Percentiles rank a stretch among this genome's conserved stretches.
phyloP scores from a whole-genome alignment of 768 basidiomycete genomes.

The Lyophyllum shimeji region DNA sequence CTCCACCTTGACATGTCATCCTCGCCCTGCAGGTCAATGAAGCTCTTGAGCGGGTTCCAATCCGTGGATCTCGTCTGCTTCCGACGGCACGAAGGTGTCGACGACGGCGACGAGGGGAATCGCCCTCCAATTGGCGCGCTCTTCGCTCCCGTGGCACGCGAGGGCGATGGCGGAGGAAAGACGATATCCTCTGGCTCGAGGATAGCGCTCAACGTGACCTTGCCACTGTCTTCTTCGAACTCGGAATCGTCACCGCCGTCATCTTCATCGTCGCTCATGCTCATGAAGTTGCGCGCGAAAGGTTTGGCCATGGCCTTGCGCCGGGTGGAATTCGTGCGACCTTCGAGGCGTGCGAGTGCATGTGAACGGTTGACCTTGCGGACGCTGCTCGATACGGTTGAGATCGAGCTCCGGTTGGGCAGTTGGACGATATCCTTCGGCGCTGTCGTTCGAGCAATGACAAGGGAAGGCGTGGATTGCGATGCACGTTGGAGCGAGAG shows the following conservation, averaged over 20 bases:
- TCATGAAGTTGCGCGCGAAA: conserved; percentile 56
- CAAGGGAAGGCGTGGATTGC: conserved; percentile 15
- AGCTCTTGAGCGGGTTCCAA: conserved; percentile 60
- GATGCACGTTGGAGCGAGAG: conserved; percentile 21
- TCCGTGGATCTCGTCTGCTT: conserved; percentile 32
- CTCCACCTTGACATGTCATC: conserved; percentile 45
- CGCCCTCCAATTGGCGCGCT: conserved; percentile 9
- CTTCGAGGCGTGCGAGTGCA: conserved; percentile 67
- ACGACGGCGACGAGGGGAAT: conserved; percentile 8
- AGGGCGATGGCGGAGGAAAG: conserved; percentile 21
- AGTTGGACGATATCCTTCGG: conserved; percentile 13
- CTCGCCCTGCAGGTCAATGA: conserved; percentile 58
- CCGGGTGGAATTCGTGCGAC: conserved; percentile 34
- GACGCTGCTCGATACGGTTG: conserved; percentile 46
- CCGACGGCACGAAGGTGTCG: conserved; percentile 14
- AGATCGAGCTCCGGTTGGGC: conserved; percentile 21
- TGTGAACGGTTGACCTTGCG: conserved; percentile 51
- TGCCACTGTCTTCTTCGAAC: conserved; percentile 24
- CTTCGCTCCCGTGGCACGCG: conserved; percentile 16
- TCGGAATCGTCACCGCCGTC: conserved; percentile 38
- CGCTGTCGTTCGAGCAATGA: conserved; percentile 23
- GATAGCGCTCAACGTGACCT: conserved; percentile 18
- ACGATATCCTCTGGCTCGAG: conserved; percentile 40
- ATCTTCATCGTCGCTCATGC: conserved; percentile 65
- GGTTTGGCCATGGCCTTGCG: conserved; percentile 19